Evolutionary conservation across 2,329 filamentous ascomycete genomes (phyloP).

Genomic region (Microcera coccophila): DNA sequence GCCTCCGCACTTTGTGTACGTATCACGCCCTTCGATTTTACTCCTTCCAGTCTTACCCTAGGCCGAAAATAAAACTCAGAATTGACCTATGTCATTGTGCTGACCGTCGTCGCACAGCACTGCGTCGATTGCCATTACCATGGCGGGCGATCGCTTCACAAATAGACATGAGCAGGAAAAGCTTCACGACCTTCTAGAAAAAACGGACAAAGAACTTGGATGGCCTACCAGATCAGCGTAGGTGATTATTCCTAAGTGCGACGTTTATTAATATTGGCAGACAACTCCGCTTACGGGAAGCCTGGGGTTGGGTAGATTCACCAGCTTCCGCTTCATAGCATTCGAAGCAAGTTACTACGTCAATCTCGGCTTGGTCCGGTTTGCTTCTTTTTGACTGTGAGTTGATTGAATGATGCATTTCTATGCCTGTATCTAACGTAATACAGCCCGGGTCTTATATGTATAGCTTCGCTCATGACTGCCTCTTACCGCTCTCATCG

Average conservation of each 20-base stretch:
- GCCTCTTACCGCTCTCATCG: conserved; percentile 40
- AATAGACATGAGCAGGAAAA: conserved; percentile 36
- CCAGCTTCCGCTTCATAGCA: too few species aligned
- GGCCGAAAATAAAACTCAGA: neutral
- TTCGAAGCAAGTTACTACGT: too few species aligned
- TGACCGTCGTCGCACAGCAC: conserved; percentile 22
- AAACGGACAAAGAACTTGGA: conserved; percentile 27
- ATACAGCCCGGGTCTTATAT: too few species aligned
- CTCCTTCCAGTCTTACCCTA: neutral
- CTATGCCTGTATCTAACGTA: too few species aligned
- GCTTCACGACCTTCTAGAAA: conserved; percentile 32
- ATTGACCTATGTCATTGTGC: too few species aligned
- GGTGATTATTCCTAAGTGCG: neutral
- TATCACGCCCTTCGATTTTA: too few species aligned
- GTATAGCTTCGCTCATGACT: conserved; percentile 23
- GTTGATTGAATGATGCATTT: too few species aligned
- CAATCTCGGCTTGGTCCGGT: too few species aligned
- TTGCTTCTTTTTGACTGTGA: too few species aligned
- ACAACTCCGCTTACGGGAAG: conserved; percentile 21
- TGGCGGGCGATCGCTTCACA: conserved; percentile 38
- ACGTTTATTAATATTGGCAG: conserved; percentile 3
- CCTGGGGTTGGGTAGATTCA: conserved; percentile 24
- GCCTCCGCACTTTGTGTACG: conserved; percentile 20
- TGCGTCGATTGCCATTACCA: conserved; percentile 27
- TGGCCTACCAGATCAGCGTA: conserved; percentile 30